Base-by-base conservation (phyloP, 176 grass and related monocot genomes). In the Lolium rigidum region DNA sequence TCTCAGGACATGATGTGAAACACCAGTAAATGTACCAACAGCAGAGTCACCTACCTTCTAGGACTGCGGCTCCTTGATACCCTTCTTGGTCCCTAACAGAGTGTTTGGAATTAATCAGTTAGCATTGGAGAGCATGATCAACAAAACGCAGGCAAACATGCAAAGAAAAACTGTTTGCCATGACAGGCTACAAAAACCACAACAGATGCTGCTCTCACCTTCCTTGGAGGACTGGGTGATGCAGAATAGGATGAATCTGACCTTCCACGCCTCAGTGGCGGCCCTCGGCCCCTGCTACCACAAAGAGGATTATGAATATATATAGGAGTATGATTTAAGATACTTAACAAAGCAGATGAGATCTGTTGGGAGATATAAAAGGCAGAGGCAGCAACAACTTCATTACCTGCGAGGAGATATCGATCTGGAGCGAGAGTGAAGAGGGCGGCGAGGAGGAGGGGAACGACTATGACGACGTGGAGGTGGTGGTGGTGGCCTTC, bases 31-130 rank as follows among this genome's bases (percentile, higher is more conserved):
- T 43, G 1, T 22, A 46, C 50, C 37, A 67, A 18, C 55, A 51
- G 2, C 37, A 61, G 63, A 43, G 56, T 18, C 17, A n/a, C 37
- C 31, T 88, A 99, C 97, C 94, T 99, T 91, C 86, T 92, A 80
- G 97, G 97, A 78, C 94, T 99, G 59, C 92, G 94, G 46, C 97
- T 99, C 86, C 94, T 95, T 82, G 97, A 96, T 28, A 91, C 84
- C 67, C 87, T 99, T 87, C 92, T 86, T 78, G 90, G 88, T 58
- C 97, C 97, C 94, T 99, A 65, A 21, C 76, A 15, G 60, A 65
- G 25, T 15, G 9, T 26, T 65, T 31, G 2, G 41, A 17, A 76
- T 54, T 31, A 73, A 76, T 5, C 2, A 58, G 10, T 9, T 28
- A 62, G 61, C 59, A 81, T 31, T 11, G n/a, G 12, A 20, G 14